These are phyloP conservation scores for Rhododendron griersonianum DNA, from an alignment of 148 eudicot genomes.

Conservation along the genomic window DNA sequence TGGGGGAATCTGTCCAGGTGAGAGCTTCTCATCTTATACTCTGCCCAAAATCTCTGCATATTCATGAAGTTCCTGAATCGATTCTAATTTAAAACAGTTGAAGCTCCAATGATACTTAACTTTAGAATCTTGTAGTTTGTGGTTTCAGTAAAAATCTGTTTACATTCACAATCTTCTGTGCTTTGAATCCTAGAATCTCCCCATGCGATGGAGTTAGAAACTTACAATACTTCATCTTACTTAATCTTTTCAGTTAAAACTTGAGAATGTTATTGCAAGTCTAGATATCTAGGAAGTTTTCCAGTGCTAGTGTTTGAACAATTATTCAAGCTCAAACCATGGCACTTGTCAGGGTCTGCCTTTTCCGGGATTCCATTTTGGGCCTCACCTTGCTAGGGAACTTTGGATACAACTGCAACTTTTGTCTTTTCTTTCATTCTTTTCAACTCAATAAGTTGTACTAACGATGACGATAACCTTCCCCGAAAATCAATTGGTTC, in stretches of 20 bases:
- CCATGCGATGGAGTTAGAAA: background rate
- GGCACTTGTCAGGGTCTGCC: background rate
- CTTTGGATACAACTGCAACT: background rate
- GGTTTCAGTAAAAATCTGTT: slow-evolving; percentile 5
- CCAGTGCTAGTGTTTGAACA: background rate
- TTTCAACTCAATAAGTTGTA: background rate
- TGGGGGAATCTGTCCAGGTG: slow-evolving; percentile 86
- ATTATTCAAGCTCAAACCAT: background rate
- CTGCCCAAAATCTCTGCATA: background rate
- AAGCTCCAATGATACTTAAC: background rate
- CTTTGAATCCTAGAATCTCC: background rate
- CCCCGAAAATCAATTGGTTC: background rate
- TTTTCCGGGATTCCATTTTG: background rate
- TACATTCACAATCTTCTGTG: background rate
- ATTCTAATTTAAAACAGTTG: background rate
- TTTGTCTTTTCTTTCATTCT: background rate
- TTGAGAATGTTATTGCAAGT: background rate
- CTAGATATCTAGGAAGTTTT: background rate
- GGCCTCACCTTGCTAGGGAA: background rate
- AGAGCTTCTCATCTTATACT: slow-evolving; percentile 13
- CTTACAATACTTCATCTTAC: background rate
- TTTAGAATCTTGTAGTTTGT: background rate
- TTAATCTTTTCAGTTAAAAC: background rate
- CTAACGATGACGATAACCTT: background rate
- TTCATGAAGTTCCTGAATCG: background rate